Percentiles rank a stretch among this genome's conserved stretches.
phyloP scores from a whole-genome alignment of 352 stramenopile genomes.

The Globisporangium abappressorium region DNA sequence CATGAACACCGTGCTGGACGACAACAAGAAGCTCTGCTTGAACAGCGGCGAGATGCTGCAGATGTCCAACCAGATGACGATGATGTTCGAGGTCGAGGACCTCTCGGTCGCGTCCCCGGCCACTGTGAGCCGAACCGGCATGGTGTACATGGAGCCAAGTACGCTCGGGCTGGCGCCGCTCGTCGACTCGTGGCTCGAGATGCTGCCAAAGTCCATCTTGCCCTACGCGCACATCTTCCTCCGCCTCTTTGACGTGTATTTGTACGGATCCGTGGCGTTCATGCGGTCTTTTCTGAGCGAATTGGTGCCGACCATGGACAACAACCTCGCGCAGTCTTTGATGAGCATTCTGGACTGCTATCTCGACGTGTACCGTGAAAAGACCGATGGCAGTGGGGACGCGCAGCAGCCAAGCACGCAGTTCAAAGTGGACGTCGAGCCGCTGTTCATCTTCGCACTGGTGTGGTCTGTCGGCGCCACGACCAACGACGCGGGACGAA shows the following conservation, averaged over 20 bases:
- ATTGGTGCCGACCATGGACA: constrained; percentile 91
- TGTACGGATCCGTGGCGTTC: constrained; percentile 85
- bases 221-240: constrained; percentile 48
- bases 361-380: constrained; percentile 64
- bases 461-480: constrained; percentile 92
- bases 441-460: constrained; percentile 91
- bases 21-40: constrained; percentile 95
- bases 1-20: constrained; percentile 96
- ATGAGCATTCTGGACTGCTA: constrained; percentile 93
- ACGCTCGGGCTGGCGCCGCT: constrained; percentile 87
- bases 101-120: constrained; percentile 91
- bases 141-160: constrained; percentile 96
- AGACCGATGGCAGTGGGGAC: constrained; percentile 42
- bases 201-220: constrained; percentile 42
- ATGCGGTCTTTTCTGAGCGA: constrained; percentile 87
- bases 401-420: constrained; percentile 43
- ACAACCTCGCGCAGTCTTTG: constrained; percentile 89
- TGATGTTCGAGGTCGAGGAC: constrained; percentile 98
- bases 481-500: constrained; percentile 82
- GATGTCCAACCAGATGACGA: constrained; percentile 95
- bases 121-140: constrained; percentile 93
- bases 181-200: constrained; percentile 89
- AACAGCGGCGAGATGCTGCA: constrained; percentile 94
- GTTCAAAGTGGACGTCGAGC: constrained; percentile 80
- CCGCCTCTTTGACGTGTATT: constrained; percentile 88